Conservation (phyloP, 169 alveolate genomes). For the Cryptosporidium viatorum region DNA sequence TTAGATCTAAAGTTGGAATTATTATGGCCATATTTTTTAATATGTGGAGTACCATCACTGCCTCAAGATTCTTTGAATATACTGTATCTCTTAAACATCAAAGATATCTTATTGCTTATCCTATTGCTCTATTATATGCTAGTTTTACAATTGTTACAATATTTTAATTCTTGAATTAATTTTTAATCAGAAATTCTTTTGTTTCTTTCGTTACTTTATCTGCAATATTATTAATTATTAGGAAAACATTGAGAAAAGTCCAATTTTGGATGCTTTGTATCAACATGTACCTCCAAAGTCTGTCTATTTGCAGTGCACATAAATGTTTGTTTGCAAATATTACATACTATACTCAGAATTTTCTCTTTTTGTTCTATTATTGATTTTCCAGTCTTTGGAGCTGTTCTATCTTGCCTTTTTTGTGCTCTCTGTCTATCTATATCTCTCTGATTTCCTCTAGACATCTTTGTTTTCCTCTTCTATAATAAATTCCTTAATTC, state of each 20-base stretch:
- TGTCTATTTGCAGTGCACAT: slow-evolving; percentile 86
- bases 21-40: slow-evolving; percentile 78
- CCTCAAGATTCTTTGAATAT: slow-evolving; percentile 84
- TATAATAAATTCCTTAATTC: neutral
- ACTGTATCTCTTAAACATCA: slow-evolving; percentile 82
- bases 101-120: slow-evolving; percentile 84
- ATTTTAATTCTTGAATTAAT: slow-evolving; percentile 11
- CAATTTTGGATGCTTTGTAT: slow-evolving; percentile 83
- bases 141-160: slow-evolving; percentile 77
- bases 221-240: neutral
- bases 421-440: slow-evolving; percentile 84
- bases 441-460: slow-evolving; percentile 87
- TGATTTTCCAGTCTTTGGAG: slow-evolving; percentile 79
- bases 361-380: slow-evolving; percentile 82
- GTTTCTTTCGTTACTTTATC: neutral
- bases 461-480: slow-evolving; percentile 74
- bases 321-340: slow-evolving; percentile 83
- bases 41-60: slow-evolving; percentile 82
- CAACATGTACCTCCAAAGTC: slow-evolving; percentile 84
- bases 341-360: slow-evolving; percentile 82
- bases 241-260: slow-evolving; percentile 83
- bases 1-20: slow-evolving; percentile 77
- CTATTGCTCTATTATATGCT: slow-evolving; percentile 83
- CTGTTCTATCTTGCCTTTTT: slow-evolving; percentile 81
- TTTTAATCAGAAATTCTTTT: neutral